Evolutionary conservation across 345 rosid species (phyloP), one percentile per base, ranked within the genome.

Genomic region (Pugionium cornutum): DNA sequence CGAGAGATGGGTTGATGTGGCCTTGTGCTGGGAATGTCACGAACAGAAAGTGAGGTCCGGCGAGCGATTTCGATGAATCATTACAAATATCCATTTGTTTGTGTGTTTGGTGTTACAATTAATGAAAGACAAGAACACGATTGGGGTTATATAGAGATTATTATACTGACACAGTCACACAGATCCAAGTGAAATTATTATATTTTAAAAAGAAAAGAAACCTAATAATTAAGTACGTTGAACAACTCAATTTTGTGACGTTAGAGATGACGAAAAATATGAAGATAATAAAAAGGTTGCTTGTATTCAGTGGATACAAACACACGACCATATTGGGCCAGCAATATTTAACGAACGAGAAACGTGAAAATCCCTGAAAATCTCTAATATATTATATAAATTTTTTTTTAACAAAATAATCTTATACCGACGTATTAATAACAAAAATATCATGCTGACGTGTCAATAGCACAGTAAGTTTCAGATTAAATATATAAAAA

Each of bases 1-100:
- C 80, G 66, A 83, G 81, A 46, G 74, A 7, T 4, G 91, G 95
- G 65, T 84, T 88, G 39, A 88, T 65, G 76, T 86, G 95, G 53
- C 95, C 95, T 53, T 82, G 91, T 0, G 76, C 78, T 2, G 91
- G 84, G 36, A 36, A 81, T 2, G 85, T 69, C 1, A 88, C 72
- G 1, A 88, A 69, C 25, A 86, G 74, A 63, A 86, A 55, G 64
- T 81, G 85, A 7, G 83, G 82, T 9, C 43, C 33, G 4, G 52
- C 28, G 43, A 25, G 6, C 9, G 41, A 39, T 26, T 45, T 62
- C 1, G 55, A 18, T 18, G 18, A 44, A 37, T 45, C 33, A 40
- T 32, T 56, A 11, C 11, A 33, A 5, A 18, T 32, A 31, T 31
- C 49, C 69, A 64, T 64, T 51, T 44, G 25, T 1, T 33, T 8